Evolutionary conservation across 1,284 basidiomycete species (phyloP).

Genomic region (Boletus albobrunnescens): DNA sequence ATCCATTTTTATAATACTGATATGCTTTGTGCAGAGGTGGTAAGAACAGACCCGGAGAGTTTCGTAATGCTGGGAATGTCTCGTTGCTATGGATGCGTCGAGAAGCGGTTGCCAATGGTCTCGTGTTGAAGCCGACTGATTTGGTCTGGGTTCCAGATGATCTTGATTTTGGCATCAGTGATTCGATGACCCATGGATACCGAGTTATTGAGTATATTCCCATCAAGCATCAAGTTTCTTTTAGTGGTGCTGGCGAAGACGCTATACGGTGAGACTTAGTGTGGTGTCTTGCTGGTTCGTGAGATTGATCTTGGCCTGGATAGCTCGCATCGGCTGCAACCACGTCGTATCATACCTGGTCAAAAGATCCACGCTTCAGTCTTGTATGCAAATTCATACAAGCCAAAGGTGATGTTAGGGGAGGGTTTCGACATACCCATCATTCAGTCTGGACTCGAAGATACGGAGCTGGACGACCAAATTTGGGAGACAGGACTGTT

Average conservation of each 20-base stretch:
- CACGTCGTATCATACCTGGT: conserved; percentile 30
- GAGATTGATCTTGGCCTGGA: not conserved
- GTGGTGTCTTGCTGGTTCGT: not conserved
- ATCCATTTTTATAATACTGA: too few species aligned
- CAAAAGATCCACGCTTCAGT: conserved; percentile 31
- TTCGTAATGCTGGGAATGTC: conserved; percentile 24
- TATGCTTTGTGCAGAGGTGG: conserved; percentile 20
- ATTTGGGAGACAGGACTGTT: conserved; percentile 29
- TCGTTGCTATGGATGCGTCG: conserved; percentile 29
- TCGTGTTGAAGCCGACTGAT: conserved; percentile 20
- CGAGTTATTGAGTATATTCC: conserved; percentile 23
- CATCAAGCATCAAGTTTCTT: conserved; percentile 27
- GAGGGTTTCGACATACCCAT: conserved; percentile 27
- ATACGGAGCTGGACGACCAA: not conserved
- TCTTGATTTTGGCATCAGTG: conserved; percentile 18
- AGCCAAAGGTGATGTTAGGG: conserved; percentile 24
- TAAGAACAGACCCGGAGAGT: conserved; percentile 11
- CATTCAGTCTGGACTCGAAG: conserved; percentile 6
- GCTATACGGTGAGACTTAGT: conserved; percentile 16
- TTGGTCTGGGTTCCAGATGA: conserved; percentile 28
- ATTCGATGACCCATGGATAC: conserved; percentile 27
- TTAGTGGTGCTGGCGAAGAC: conserved; percentile 11
- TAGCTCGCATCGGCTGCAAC: conserved; percentile 20
- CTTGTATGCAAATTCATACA: conserved; percentile 26
- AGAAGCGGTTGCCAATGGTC: conserved; percentile 23